phyloP scores from a whole-genome alignment of 208 protist species.

The Tetramitus jugosus region DNA sequence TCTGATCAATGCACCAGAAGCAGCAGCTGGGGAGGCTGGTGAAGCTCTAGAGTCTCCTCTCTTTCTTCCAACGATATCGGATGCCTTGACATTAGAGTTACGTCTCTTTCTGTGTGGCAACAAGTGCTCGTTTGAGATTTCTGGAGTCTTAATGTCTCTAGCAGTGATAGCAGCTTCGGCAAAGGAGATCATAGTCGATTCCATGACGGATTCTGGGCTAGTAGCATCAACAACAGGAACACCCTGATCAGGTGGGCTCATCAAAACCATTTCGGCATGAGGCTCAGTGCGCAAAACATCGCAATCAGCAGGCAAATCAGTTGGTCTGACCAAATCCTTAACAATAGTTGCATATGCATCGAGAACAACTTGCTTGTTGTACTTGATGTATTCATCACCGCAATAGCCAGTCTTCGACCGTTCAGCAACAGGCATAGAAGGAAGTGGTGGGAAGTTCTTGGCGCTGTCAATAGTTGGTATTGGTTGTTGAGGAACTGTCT shows the following conservation, averaged over 20 bases:
- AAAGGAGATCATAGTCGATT: neutral
- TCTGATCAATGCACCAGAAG: neutral
- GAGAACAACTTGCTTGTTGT: neutral
- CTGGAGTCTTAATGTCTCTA: slow-evolving; percentile 4
- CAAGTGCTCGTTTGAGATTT: neutral
- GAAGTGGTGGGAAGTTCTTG: slow-evolving; percentile 16
- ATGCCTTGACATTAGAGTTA: too few species aligned
- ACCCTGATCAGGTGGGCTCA: neutral
- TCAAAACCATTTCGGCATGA: neutral
- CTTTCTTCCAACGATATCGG: too few species aligned
- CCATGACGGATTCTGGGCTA: neutral
- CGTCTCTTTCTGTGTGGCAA: too few species aligned
- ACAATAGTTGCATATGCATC: neutral
- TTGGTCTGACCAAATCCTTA: neutral
- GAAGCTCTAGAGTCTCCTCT: too few species aligned
- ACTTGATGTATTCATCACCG: neutral
- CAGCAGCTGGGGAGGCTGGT: neutral
- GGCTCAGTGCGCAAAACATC: slow-evolving; percentile 6
- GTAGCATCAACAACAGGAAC: neutral
- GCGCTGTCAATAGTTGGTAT: neutral
- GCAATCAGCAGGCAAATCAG: neutral
- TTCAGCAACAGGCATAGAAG: neutral
- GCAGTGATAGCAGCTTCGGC: slow-evolving; percentile 15
- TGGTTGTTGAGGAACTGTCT: neutral
- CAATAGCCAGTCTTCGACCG: neutral